These are phyloP conservation scores for Tulasnella calospora DNA, from an alignment of 768 basidiomycete species.

Conservation along the genomic window DNA sequence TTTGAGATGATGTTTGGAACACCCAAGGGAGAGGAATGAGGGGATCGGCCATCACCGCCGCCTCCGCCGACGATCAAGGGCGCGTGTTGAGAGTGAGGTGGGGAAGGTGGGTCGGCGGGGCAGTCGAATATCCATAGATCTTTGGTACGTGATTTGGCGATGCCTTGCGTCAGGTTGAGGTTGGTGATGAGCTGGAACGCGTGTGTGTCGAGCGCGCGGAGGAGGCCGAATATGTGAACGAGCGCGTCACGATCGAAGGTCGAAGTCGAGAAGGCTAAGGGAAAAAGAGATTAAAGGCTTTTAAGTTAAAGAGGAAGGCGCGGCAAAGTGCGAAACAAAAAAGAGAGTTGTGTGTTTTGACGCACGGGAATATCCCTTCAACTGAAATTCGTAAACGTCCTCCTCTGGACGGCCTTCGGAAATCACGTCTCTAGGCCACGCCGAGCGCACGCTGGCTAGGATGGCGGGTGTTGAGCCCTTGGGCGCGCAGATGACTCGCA, in stretches of 20 bases:
- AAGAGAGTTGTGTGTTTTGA: not conserved
- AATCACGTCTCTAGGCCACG: too few relatives aligned
- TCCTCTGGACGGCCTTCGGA: slow-evolving; percentile 22
- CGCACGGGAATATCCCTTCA: slow-evolving; percentile 26
- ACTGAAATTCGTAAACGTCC: slow-evolving; percentile 25
- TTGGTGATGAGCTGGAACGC: slow-evolving; percentile 23
- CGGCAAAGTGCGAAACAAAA: too few relatives aligned
- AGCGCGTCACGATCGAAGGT: slow-evolving; percentile 27
- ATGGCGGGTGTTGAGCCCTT: slow-evolving; percentile 26
- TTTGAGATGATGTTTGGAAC: not conserved
- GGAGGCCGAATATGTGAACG: slow-evolving; percentile 21
- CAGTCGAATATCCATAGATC: slow-evolving; percentile 29
- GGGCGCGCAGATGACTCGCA: slow-evolving; percentile 26
- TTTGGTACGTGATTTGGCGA: slow-evolving; percentile 24
- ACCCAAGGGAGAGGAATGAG: not conserved
- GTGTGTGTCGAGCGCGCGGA: slow-evolving; percentile 23
- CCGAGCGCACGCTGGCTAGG: slow-evolving; percentile 20
- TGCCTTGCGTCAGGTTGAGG: slow-evolving; percentile 25
- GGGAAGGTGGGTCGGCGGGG: slow-evolving; percentile 22
- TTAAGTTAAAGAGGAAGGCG: not conserved
- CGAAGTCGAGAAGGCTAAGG: slow-evolving; percentile 24
- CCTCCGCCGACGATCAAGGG: not conserved
- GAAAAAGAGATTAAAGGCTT: not conserved
- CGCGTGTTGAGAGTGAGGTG: slow-evolving; percentile 10
- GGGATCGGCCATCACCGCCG: not conserved